Evolutionary conservation across 2,329 filamentous ascomycete species (phyloP).

Genomic region (Penicillium sp.): DNA sequence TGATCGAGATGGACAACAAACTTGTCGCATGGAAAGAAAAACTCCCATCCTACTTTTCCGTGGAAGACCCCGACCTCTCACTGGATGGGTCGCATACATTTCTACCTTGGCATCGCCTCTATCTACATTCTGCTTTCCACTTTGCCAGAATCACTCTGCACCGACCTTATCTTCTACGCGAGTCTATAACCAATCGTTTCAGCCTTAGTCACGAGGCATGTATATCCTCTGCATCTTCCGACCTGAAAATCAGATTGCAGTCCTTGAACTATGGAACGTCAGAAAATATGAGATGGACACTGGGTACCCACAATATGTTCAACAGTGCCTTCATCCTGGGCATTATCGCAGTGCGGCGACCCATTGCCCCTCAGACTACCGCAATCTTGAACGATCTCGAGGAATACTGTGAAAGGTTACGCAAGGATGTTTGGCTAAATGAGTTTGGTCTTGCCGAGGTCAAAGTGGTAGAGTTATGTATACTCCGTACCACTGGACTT

Average conservation of each 20-base stretch:
- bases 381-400: slow-evolving; percentile 33
- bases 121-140: slow-evolving; percentile 36
- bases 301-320: slow-evolving; percentile 36
- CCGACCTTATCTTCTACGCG: slow-evolving; percentile 33
- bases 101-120: slow-evolving; percentile 33
- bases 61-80: slow-evolving; percentile 27
- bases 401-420: slow-evolving; percentile 37
- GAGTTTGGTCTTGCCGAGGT: slow-evolving; percentile 38
- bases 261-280: slow-evolving; percentile 22
- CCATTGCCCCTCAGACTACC: slow-evolving; percentile 19
- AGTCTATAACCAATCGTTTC: slow-evolving; percentile 37
- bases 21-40: slow-evolving; percentile 28
- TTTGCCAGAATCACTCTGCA: slow-evolving; percentile 38
- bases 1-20: slow-evolving; percentile 30
- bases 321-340: slow-evolving; percentile 38
- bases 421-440: slow-evolving; percentile 36
- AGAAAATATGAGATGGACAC: slow-evolving; percentile 30
- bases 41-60: slow-evolving; percentile 30
- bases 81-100: slow-evolving; percentile 26
- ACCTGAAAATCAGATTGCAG: slow-evolving; percentile 32
- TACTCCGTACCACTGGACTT: slow-evolving; percentile 16
- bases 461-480: slow-evolving; percentile 38
- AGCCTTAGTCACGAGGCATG: slow-evolving; percentile 36
- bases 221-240: slow-evolving; percentile 36
- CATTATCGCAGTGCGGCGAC: slow-evolving; percentile 32